Base-by-base conservation (phyloP, 202 grass and related monocot species). In the Brachypodium distachyon region DNA sequence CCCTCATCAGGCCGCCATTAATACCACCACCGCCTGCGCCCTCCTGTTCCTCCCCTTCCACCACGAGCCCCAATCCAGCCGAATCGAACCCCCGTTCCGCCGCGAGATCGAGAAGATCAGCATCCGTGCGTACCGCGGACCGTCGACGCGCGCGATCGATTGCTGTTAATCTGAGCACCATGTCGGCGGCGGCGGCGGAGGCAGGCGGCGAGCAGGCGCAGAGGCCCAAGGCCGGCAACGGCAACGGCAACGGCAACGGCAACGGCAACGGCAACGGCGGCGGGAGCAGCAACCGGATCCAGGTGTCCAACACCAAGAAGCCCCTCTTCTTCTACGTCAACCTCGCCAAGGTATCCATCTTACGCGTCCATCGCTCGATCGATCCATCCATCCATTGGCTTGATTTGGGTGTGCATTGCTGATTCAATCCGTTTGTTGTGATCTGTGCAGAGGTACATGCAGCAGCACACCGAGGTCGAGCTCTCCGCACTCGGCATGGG, bases 401-500 rank as follows among this genome's bases (percentile, higher is more conserved):
- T 9, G 67, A 22, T n/a, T n/a, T 10, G 25, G 44, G 13, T 70
- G n/a, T n/a, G n/a, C n/a, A n/a, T n/a, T n/a, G 37, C 42, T 78
- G 31, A 19, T 73, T 61, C 22, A 38, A 66, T 67, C 32, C 0
- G 9, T n/a, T n/a, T n/a, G n/a, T 71, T 76, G 9, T 49, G 42
- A 67, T 5, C 36, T 57, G 27, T 83, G 85, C 92, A 94, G 92
- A 94, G 63, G 49, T 89, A 91, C 65, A 91, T 94, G 83, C 88
- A 89, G 86, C 82, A 82, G 66, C 73, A 95, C 29, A 50, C 37
- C 48, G 88, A 89, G 23, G 88, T 95, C 27, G 86, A 95, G 61
- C 88, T 91, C 70, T 94, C 92, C 16, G 88, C 80, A 22, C 88
- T 91, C 47, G 92, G 88, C 25, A 86, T 91, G 85, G 88, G 92